Evolutionary conservation across 148 eudicot genomes (phyloP).

Genomic region (Cornus florida): DNA sequence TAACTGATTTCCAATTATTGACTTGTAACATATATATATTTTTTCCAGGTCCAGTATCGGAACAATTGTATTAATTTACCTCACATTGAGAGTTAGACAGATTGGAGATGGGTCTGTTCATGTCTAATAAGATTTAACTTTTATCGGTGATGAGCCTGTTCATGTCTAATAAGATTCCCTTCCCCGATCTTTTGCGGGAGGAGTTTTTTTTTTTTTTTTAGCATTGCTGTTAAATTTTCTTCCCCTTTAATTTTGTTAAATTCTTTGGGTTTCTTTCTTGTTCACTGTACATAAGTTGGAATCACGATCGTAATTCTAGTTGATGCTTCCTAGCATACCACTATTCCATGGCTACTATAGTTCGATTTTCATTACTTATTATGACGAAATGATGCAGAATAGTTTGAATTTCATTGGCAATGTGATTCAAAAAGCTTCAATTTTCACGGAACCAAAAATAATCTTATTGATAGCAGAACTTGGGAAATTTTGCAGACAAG

Average conservation of each 20-base stretch:
- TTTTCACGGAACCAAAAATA: too few species aligned
- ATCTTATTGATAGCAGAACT: too few species aligned
- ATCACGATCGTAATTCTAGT: neutral
- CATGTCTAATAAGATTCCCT: neutral
- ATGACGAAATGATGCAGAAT: too few species aligned
- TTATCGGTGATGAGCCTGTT: neutral
- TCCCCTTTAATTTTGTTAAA: neutral
- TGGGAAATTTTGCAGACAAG: too few species aligned
- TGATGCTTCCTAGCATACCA: neutral
- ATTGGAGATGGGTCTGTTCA: slow-evolving; percentile 40
- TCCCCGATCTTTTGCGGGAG: too few species aligned
- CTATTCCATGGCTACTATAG: too few species aligned
- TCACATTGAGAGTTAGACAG: slow-evolving; percentile 78
- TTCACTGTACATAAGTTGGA: slow-evolving; percentile 4
- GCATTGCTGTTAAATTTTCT: neutral
- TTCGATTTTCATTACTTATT: too few species aligned
- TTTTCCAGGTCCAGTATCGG: slow-evolving; percentile 81
- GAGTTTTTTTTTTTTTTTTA: too few species aligned
- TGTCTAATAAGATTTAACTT: slow-evolving; percentile 9
- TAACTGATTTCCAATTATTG: too few species aligned
- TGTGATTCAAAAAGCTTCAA: too few species aligned
- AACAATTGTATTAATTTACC: slow-evolving; percentile 68
- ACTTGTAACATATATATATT: neutral
- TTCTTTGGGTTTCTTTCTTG: neutral
- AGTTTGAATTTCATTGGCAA: too few species aligned